Conservation (phyloP, 225 moss, liverwort and hornwort species). For the Asterella californica region DNA sequence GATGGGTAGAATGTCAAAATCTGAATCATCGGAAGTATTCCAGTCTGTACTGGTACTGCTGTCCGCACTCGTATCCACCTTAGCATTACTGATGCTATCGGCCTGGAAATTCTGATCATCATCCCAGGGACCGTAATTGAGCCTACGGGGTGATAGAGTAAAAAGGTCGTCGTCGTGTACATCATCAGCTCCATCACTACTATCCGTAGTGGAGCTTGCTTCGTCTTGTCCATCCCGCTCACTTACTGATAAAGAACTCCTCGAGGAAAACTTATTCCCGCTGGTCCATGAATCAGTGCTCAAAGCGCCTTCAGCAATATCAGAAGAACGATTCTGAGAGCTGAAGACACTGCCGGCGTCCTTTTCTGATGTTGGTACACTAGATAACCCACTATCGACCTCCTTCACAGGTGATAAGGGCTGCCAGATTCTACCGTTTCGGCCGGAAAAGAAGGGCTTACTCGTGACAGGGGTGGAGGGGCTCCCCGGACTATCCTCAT, state of each 20-base stretch:
- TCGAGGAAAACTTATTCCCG: constrained; percentile 18
- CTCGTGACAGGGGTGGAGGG: constrained; percentile 15
- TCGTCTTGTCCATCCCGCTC: constrained; percentile 24
- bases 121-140: constrained; percentile 35
- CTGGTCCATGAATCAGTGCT: constrained; percentile 17
- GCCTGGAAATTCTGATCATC: constrained; percentile 12
- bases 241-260: constrained; percentile 15
- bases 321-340: constrained; percentile 17
- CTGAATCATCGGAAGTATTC: constrained; percentile 33
- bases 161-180: constrained; percentile 39
- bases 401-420: constrained; percentile 44
- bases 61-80: constrained; percentile 12
- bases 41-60: constrained; percentile 23
- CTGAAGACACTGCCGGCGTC: constrained; percentile 12
- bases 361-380: constrained; percentile 23
- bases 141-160: constrained; percentile 36
- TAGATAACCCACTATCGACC: constrained; percentile 29
- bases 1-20: constrained; percentile 39
- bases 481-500: constrained; percentile 6
- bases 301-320: constrained; percentile 26
- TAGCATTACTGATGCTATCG: neutral
- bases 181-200: constrained; percentile 8
- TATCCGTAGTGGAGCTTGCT: neutral
- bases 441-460: constrained; percentile 26
- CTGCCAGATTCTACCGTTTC: constrained; percentile 40